Evolutionary conservation across 148 eudicot genomes (phyloP).

Genomic region (Salicornia ramosissima): DNA sequence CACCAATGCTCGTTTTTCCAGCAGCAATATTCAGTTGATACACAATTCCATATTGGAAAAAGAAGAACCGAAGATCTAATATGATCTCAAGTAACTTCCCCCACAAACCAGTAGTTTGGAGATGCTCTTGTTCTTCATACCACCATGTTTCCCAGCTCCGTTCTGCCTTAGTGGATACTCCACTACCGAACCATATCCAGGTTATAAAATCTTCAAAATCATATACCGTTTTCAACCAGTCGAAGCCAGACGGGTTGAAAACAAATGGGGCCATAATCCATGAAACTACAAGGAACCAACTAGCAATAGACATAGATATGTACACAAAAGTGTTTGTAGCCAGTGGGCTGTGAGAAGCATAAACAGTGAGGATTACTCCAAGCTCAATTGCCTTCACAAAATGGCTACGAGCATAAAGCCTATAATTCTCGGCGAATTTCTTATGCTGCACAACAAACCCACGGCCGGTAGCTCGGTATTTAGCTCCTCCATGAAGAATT

Average conservation of each 20-base stretch:
- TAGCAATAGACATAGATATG: conserved; percentile 66
- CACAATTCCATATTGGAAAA: conserved; percentile 88
- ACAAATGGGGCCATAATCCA: conserved; percentile 90
- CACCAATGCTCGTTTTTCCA: conserved; percentile 46
- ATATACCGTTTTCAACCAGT: conserved; percentile 89
- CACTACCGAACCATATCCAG: conserved; percentile 77
- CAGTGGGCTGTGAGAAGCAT: conserved; percentile 69
- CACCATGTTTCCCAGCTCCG: conserved; percentile 98
- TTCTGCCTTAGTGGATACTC: conserved; percentile 68
- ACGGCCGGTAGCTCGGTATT: conserved; percentile 87
- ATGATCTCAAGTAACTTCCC: conserved; percentile 82
- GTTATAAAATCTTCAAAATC: conserved; percentile 75
- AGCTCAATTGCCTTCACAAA: conserved; percentile 90
- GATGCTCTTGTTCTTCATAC: conserved; percentile 95
- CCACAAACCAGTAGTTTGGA: conserved; percentile 83
- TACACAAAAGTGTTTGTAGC: conserved; percentile 65
- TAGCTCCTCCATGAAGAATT: conserved; percentile 94
- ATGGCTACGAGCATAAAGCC: conserved; percentile 88
- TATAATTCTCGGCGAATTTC: conserved; percentile 77
- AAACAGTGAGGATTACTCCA: conserved; percentile 68
- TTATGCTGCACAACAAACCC: conserved; percentile 91
- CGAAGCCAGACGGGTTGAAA: conserved; percentile 97
- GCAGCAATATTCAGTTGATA: conserved; percentile 61
- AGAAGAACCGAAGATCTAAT: conserved; percentile 84
- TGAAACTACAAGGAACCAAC: conserved; percentile 85